Percentiles rank a stretch among this genome's conserved stretches.
phyloP scores from a whole-genome alignment of 1,139 yeast species.

The Magnusiomyces tetraspermus region DNA sequence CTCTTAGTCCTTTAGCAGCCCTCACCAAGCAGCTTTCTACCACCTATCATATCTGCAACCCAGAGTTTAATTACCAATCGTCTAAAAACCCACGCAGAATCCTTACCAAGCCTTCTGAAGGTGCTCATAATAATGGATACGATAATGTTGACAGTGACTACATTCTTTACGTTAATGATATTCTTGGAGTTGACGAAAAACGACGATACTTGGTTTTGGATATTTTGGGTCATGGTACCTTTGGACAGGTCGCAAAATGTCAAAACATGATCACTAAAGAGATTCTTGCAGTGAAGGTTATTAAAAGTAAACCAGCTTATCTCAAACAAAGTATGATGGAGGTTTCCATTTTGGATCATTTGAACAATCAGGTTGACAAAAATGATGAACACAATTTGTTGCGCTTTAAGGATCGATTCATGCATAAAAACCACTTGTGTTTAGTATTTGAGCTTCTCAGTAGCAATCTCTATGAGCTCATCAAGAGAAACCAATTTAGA shows the following conservation, averaged over 20 bases:
- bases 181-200: slow-evolving; percentile 80
- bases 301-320: slow-evolving; percentile 86
- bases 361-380: slow-evolving; percentile 65
- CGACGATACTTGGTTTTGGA: slow-evolving; percentile 78
- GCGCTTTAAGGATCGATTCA: slow-evolving; percentile 73
- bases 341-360: slow-evolving; percentile 72
- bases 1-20: slow-evolving; percentile 79
- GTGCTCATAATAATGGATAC: slow-evolving; percentile 66
- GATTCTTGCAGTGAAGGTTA: slow-evolving; percentile 88
- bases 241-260: slow-evolving; percentile 97
- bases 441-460: slow-evolving; percentile 84
- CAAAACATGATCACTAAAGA: slow-evolving; percentile 84
- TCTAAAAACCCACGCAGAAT: slow-evolving; percentile 86
- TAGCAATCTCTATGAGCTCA: slow-evolving; percentile 78
- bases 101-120: slow-evolving; percentile 85
- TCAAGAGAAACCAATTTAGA: slow-evolving; percentile 88
- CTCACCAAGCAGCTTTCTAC: slow-evolving; percentile 69
- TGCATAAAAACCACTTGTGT: slow-evolving; percentile 89
- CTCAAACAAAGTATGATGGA: slow-evolving; percentile 88
- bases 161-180: slow-evolving; percentile 87
- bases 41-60: slow-evolving; percentile 79
- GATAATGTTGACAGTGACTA: slow-evolving; percentile 90
- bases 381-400: slow-evolving; percentile 65
- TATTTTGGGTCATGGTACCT: slow-evolving; percentile 90
- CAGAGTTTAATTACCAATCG: slow-evolving; percentile 74